A percentile compares a stretch with the other conserved stretches of the same genome.
These are phyloP conservation scores for Trypanosomatidae sp. DNA, from an alignment of 208 protist species.

Conservation along the genomic window DNA sequence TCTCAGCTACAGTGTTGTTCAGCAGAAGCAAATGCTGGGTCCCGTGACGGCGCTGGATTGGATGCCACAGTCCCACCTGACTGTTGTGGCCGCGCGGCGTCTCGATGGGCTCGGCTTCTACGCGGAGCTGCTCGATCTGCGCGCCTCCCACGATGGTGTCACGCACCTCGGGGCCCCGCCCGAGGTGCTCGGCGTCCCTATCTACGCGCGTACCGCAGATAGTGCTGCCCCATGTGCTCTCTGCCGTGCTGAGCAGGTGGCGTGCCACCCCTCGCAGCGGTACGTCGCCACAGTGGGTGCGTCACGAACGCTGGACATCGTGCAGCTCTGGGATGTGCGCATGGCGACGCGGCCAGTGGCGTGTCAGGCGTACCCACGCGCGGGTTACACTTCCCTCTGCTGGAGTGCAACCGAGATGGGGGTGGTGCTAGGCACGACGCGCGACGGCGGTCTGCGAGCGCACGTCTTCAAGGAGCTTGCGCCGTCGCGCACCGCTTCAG, in stretches of 20 bases:
- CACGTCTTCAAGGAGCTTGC: conserved; percentile 37
- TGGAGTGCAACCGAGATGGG: conserved; percentile 41
- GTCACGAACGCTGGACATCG: conserved; percentile 35
- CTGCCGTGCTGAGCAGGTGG: conserved; percentile 64
- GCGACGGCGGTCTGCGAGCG: conserved; percentile 39
- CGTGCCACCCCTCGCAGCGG: conserved; percentile 55
- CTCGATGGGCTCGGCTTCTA: conserved; percentile 54
- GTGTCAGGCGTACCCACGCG: conserved; percentile 22
- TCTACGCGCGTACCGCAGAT: conserved; percentile 4
- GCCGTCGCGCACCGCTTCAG: not conserved
- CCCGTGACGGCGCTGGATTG: conserved; percentile 68
- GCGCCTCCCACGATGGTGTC: conserved; percentile 45
- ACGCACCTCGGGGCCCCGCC: conserved; percentile 54
- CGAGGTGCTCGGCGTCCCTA: conserved; percentile 23
- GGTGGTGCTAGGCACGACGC: conserved; percentile 50
- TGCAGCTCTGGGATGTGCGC: conserved; percentile 83
- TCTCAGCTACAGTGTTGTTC: conserved; percentile 28
- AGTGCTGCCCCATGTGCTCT: conserved; percentile 17
- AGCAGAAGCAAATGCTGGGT: conserved; percentile 40
- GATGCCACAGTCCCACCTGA: conserved; percentile 59
- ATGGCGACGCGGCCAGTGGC: conserved; percentile 41
- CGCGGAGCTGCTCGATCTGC: conserved; percentile 69
- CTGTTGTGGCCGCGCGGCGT: conserved; percentile 51
- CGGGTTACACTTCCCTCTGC: conserved; percentile 65
- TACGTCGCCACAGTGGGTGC: conserved; percentile 63